Evolutionary conservation across 2,329 filamentous ascomycete species (phyloP).

Genomic region (Chalara sp.): DNA sequence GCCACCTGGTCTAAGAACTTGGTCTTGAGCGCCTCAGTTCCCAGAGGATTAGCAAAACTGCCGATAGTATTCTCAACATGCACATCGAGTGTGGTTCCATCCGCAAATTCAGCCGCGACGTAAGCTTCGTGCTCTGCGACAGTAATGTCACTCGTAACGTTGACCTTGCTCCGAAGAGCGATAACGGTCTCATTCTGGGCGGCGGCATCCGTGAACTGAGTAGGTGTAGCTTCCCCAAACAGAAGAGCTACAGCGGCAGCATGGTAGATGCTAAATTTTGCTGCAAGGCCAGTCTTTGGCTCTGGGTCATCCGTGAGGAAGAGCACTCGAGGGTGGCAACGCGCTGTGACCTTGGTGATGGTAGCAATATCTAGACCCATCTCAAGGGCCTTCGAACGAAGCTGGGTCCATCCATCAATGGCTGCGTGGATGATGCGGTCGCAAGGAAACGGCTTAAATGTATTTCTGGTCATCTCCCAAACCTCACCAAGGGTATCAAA

Average conservation of each 20-base stretch:
- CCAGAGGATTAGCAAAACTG: slow-evolving; percentile 41
- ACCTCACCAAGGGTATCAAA: slow-evolving; percentile 2
- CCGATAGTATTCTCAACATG: slow-evolving; percentile 44
- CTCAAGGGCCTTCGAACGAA: slow-evolving; percentile 32
- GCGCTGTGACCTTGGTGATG: slow-evolving; percentile 34
- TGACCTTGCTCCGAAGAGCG: slow-evolving; percentile 36
- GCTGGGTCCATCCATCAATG: slow-evolving; percentile 44
- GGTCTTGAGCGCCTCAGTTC: slow-evolving; percentile 34
- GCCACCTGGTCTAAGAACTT: slow-evolving; percentile 39
- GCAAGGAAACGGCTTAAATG: slow-evolving; percentile 51
- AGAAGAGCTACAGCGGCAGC: slow-evolving; percentile 43
- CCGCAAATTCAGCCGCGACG: slow-evolving; percentile 31
- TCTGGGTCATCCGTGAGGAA: slow-evolving; percentile 44
- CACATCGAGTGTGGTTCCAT: slow-evolving; percentile 33
- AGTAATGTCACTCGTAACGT: slow-evolving; percentile 33
- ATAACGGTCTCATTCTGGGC: slow-evolving; percentile 36
- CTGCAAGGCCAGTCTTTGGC: slow-evolving; percentile 42
- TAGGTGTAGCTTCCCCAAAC: slow-evolving; percentile 43
- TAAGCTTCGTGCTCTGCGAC: slow-evolving; percentile 36
- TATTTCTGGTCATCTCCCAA: slow-evolving; percentile 48
- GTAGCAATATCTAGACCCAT: slow-evolving; percentile 25
- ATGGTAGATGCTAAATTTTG: slow-evolving; percentile 50
- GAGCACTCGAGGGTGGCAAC: slow-evolving; percentile 44
- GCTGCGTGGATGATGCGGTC: slow-evolving; percentile 50
- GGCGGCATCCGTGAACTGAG: slow-evolving; percentile 41